Evolutionary conservation across 768 basidiomycete species (phyloP).

Genomic region (Mycena metata): DNA sequence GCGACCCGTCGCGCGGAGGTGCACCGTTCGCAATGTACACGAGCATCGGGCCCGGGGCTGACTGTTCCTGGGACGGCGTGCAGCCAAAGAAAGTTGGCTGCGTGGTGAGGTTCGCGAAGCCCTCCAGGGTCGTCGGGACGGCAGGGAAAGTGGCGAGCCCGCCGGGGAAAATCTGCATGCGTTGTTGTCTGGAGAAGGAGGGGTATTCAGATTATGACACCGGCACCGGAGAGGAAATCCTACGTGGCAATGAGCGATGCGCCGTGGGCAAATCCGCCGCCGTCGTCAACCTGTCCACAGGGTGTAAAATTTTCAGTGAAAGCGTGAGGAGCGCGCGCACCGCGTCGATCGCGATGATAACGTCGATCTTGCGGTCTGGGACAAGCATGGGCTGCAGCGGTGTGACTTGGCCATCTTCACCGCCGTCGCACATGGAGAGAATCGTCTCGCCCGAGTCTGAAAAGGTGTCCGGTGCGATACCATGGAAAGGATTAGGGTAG

Average conservation of each 20-base stretch:
- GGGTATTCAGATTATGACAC: not conserved
- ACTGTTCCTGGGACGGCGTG: constrained; percentile 42
- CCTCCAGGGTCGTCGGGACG: constrained; percentile 57
- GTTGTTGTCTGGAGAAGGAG: constrained; percentile 25
- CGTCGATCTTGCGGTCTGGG: constrained; percentile 65
- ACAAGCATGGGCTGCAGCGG: constrained; percentile 70
- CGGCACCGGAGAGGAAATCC: not conserved
- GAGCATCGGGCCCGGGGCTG: constrained; percentile 55
- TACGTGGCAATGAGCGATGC: constrained; percentile 17
- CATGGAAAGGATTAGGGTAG: constrained; percentile 55
- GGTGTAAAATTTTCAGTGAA: constrained; percentile 43
- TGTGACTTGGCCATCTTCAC: constrained; percentile 62
- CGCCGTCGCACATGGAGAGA: constrained; percentile 67
- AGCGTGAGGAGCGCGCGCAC: constrained; percentile 31
- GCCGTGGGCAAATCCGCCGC: constrained; percentile 17
- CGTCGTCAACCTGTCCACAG: not conserved
- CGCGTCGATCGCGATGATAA: constrained; percentile 70
- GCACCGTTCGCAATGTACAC: constrained; percentile 72
- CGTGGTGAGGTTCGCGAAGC: constrained; percentile 55
- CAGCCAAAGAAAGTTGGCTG: constrained; percentile 75
- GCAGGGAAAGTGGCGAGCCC: constrained; percentile 54
- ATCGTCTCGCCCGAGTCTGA: constrained; percentile 54
- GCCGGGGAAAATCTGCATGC: constrained; percentile 28
- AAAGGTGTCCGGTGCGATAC: constrained; percentile 53
- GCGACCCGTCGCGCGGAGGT: constrained; percentile 51